phyloP scores from a whole-genome alignment of 2,329 filamentous ascomycete genomes.

The Apiospora marii region DNA sequence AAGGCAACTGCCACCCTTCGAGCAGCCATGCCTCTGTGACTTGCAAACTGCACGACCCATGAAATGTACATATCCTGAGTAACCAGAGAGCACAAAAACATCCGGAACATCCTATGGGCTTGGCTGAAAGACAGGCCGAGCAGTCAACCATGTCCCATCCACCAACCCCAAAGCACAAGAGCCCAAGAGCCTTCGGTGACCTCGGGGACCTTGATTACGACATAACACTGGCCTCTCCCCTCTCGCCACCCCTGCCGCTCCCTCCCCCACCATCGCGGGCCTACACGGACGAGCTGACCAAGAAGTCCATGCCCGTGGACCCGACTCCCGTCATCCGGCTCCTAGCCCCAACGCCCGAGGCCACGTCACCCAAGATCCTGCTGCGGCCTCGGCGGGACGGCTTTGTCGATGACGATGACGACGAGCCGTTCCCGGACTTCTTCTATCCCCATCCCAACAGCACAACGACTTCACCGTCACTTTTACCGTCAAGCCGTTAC shows the following conservation, averaged over 20 bases:
- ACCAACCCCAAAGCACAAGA: background rate
- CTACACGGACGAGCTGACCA: constrained; percentile 6
- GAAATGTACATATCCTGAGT: too few species aligned
- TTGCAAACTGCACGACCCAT: too few species aligned
- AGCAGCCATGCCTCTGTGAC: too few species aligned
- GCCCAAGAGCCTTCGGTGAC: background rate
- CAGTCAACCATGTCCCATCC: background rate
- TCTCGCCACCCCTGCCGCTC: background rate
- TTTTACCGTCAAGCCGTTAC: background rate
- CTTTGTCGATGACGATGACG: background rate
- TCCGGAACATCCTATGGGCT: background rate
- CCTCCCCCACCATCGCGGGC: background rate
- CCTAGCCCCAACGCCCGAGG: constrained; percentile 1
- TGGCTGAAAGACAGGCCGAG: background rate
- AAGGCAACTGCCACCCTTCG: too few species aligned
- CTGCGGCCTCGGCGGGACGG: background rate
- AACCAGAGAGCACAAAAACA: background rate
- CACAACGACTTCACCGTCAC: background rate
- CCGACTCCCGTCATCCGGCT: constrained; percentile 4
- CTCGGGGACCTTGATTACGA: background rate
- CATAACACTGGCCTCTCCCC: background rate
- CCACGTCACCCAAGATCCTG: background rate
- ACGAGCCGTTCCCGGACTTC: background rate
- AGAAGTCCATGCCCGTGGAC: constrained; percentile 5
- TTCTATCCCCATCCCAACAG: background rate